Conservation (phyloP, 2,329 filamentous ascomycete genomes). For the Aspergillus puulaauensis region DNA sequence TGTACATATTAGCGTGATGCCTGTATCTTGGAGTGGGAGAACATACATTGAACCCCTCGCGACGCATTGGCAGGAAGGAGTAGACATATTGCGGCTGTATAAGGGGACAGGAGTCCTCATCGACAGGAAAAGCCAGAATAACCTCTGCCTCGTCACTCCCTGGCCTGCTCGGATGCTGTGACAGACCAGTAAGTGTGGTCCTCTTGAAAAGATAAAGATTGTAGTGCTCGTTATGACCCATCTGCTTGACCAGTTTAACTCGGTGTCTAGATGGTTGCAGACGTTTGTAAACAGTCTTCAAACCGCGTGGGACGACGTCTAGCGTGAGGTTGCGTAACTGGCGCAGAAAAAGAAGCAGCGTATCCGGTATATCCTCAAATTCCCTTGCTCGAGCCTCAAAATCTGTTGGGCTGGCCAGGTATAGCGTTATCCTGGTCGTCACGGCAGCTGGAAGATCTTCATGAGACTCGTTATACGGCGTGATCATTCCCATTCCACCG, state of each 20-base stretch:
- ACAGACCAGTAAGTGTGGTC: constrained; percentile 14
- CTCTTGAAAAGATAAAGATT: constrained; percentile 33
- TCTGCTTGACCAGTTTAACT: not conserved
- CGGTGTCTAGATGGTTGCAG: not conserved
- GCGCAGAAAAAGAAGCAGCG: constrained; percentile 44
- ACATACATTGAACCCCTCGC: constrained; percentile 44
- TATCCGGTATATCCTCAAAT: constrained; percentile 36
- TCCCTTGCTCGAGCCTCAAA: constrained; percentile 29
- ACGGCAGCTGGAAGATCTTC: not conserved
- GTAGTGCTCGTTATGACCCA: not conserved
- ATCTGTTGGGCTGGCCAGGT: constrained; percentile 10
- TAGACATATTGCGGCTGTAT: constrained; percentile 45
- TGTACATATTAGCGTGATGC: not conserved
- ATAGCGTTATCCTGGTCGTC: constrained; percentile 41
- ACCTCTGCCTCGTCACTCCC: constrained; percentile 32
- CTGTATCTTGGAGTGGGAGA: not conserved
- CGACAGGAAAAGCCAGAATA: constrained; percentile 49
- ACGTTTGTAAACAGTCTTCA: not conserved
- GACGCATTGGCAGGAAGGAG: constrained; percentile 48
- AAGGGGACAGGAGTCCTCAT: constrained; percentile 30
- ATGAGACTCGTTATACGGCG: constrained; percentile 35
- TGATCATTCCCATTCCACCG: constrained; percentile 54
- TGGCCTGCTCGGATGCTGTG: not conserved
- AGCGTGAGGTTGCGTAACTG: constrained; percentile 37
- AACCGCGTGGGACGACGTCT: constrained; percentile 1